Evolutionary conservation across 1,284 basidiomycete species (phyloP).

Genomic region (Calocybe gambosa): DNA sequence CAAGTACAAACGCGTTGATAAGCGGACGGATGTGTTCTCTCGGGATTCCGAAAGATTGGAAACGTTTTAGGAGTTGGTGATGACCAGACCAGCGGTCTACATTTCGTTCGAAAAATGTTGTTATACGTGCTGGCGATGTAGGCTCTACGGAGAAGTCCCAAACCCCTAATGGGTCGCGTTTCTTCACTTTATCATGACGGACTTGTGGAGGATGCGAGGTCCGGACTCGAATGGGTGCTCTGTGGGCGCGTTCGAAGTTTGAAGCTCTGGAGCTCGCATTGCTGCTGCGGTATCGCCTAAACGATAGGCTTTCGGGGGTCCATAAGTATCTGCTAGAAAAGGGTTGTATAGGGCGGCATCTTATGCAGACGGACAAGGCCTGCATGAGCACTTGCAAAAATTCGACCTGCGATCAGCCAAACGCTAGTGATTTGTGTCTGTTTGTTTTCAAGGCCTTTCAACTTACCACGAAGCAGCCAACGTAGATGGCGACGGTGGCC

Average conservation of each 20-base stretch:
- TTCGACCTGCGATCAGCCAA: not conserved
- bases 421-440: too few species aligned
- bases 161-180: too few species aligned
- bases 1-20: slow-evolving; percentile 28
- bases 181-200: too few species aligned
- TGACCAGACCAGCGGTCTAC: slow-evolving; percentile 25
- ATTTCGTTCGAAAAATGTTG: slow-evolving; percentile 23
- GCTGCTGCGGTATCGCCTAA: slow-evolving; percentile 10
- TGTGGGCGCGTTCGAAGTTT: not conserved
- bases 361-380: slow-evolving; percentile 11
- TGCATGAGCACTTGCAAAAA: slow-evolving; percentile 3
- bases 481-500: slow-evolving; percentile 27
- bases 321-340: slow-evolving; percentile 7
- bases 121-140: not conserved
- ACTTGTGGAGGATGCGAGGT: too few species aligned
- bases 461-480: not conserved
- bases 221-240: too few species aligned
- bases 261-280: not conserved
- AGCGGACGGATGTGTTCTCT: slow-evolving; percentile 26
- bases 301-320: slow-evolving; percentile 5
- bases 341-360: slow-evolving; percentile 13
- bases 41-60: slow-evolving; percentile 41
- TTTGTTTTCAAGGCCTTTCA: not conserved
- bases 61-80: slow-evolving; percentile 23
- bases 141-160: too few species aligned